Base-by-base conservation (phyloP, 2,329 filamentous ascomycete species). In the Cercospora zeina region DNA sequence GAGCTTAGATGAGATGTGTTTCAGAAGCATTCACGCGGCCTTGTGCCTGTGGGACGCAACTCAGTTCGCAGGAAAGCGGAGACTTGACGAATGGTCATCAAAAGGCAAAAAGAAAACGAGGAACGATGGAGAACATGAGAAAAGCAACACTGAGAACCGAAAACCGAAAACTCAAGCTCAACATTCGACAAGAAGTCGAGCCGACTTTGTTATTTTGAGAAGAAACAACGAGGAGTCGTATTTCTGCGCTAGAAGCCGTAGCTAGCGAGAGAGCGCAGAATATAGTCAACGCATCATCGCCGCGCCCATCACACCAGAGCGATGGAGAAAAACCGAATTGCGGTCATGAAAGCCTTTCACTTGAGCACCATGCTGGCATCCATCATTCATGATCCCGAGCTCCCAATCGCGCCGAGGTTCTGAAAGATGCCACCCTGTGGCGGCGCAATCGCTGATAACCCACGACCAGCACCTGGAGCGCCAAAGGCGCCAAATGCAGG, bases 401-500 rank as follows among this genome's bases (percentile, higher is more conserved):
- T 55, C 19, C 58, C 58, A 54, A 71, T 67, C 16, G 69, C 68
- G 6, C 70, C 69, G 19, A 73, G 50, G 49, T 67, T 70, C 36
- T 66, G 65, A 50, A 73, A 70, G 7, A 66, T 66, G 24, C 63
- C 54, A 57, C 50, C 14, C 49, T 33, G 27, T 13, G 49, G 49
- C 14, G 49, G 49, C n/a, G 49, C 49, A 14, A 53, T 53, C 27
- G 30, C 31, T 36, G 39, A 33, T 19, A 34, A 33, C 24, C 45
- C 47, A 31, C 56, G 56, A 8, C 56, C 56, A 16, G 56, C 47
- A 42, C 71, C 71, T n/a, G 71, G 70, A 13, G 71, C 69, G 24
- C 72, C 72, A 37, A 74, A 74, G 24, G 45, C 30, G 9, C 62
- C 63, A 10, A 62, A 64, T 30, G 70, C 72, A 27, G 77, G 75